Percentiles rank a stretch among this genome's conserved stretches.
These are phyloP conservation scores for Citrullus colocynthis DNA, from an alignment of 306 rosid genomes.

Conservation along the genomic window DNA sequence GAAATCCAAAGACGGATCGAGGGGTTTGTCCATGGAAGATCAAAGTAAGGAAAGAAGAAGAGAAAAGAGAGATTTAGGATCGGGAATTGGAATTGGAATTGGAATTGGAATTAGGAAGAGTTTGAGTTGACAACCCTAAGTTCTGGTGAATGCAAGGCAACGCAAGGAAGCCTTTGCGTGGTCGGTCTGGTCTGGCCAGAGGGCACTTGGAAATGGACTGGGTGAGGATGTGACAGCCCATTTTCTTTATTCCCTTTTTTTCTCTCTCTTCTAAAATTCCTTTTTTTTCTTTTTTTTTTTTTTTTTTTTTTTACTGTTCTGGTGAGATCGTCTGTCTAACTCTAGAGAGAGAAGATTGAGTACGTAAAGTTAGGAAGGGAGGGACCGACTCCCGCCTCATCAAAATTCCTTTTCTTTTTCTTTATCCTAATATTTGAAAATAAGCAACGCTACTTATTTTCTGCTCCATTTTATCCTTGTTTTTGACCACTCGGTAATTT, in stretches of 20 bases:
- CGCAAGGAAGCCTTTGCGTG: neutral
- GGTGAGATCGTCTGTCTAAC: constrained; percentile 1
- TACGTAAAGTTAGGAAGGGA: neutral
- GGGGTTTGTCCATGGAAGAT: neutral
- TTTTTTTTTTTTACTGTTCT: neutral
- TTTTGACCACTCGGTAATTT: neutral
- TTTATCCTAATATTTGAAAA: neutral
- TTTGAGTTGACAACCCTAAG: constrained; percentile 34
- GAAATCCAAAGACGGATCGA: neutral
- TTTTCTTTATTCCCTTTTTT: constrained; percentile 1
- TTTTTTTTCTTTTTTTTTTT: neutral
- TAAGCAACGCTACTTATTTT: no score
- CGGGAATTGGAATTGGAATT: neutral
- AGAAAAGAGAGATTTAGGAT: neutral
- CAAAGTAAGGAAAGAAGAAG: no score
- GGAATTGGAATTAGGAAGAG: neutral
- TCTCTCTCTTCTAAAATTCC: no score
- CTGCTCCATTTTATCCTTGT: no score
- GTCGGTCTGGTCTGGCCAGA: constrained; percentile 22
- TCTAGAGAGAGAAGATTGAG: neutral
- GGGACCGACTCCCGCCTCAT: neutral
- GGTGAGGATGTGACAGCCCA: constrained; percentile 31
- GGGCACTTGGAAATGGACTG: constrained; percentile 35
- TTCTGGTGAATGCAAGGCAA: neutral
- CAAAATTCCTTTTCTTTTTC: neutral